Conservation (phyloP, 306 rosid genomes). For the Trifolium fragiferum region DNA sequence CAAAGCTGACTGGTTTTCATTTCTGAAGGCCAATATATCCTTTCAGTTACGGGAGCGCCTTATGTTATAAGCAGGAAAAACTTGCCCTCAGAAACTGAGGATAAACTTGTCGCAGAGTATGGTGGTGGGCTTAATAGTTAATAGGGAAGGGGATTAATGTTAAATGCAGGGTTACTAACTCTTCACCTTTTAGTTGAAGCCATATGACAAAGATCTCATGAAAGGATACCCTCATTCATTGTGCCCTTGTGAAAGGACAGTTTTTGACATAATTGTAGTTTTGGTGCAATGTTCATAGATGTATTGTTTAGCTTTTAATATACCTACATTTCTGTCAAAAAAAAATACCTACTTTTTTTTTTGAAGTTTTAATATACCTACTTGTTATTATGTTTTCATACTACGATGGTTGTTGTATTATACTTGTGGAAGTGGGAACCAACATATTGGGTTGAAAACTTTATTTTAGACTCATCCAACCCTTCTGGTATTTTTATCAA, state of each 20-base stretch:
- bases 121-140: constrained; percentile 1
- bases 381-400: neutral
- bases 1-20: constrained; percentile 22
- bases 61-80: neutral
- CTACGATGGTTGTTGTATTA: neutral
- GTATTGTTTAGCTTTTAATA: constrained; percentile 8
- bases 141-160: constrained; percentile 13
- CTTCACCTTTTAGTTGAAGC: constrained; percentile 25
- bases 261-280: constrained; percentile 27
- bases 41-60: neutral
- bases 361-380: neutral
- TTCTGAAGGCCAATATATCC: constrained; percentile 13
- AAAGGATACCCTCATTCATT: neutral
- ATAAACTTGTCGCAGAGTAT: neutral
- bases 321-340: too few relatives aligned
- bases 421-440: neutral
- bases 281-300: constrained; percentile 23
- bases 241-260: neutral
- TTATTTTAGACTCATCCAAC: neutral
- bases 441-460: neutral
- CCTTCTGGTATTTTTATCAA: constrained; percentile 5
- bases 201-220: constrained; percentile 25
- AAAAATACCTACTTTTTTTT: too few relatives aligned
- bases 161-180: constrained; percentile 9
- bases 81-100: neutral